A percentile compares a stretch with the other conserved stretches of the same genome.
These are phyloP conservation scores for Rhynchospora pubera DNA, from an alignment of 176 grass and related monocot species.

Conservation along the genomic window DNA sequence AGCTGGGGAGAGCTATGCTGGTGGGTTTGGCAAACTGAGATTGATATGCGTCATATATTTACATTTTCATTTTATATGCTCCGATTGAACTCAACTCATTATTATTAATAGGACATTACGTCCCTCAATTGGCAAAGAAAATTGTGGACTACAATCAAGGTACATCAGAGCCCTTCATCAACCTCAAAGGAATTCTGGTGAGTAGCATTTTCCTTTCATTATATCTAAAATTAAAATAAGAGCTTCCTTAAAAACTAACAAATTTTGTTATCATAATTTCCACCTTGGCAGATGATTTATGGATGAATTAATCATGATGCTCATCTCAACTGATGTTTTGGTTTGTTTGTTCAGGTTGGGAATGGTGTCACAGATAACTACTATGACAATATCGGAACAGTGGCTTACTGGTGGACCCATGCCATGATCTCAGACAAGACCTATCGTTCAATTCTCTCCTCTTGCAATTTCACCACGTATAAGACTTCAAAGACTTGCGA, in stretches of 20 bases:
- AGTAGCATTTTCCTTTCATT: constrained; percentile 20
- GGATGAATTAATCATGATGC: neutral
- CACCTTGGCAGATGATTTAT: neutral
- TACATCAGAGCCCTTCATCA: constrained; percentile 54
- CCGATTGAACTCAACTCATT: neutral
- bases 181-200: constrained; percentile 85
- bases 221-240: neutral
- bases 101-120: constrained; percentile 64
- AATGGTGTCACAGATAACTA: constrained; percentile 96
- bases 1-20: constrained; percentile 93
- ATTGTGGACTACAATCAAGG: constrained; percentile 73
- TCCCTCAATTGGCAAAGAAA: constrained; percentile 83
- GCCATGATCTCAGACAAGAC: constrained; percentile 92
- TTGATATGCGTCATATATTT: neutral
- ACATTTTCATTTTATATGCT: neutral
- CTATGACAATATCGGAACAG: constrained; percentile 92
- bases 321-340: neutral
- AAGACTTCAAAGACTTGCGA: constrained; percentile 51
- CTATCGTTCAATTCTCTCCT: constrained; percentile 59
- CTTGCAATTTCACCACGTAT: constrained; percentile 72
- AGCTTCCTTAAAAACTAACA: neutral
- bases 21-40: constrained; percentile 16
- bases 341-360: constrained; percentile 47
- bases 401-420: constrained; percentile 98
- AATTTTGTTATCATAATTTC: neutral